These are phyloP conservation scores for Trichophyton verrucosum DNA, from an alignment of 2,329 filamentous ascomycete genomes.

Conservation along the genomic window DNA sequence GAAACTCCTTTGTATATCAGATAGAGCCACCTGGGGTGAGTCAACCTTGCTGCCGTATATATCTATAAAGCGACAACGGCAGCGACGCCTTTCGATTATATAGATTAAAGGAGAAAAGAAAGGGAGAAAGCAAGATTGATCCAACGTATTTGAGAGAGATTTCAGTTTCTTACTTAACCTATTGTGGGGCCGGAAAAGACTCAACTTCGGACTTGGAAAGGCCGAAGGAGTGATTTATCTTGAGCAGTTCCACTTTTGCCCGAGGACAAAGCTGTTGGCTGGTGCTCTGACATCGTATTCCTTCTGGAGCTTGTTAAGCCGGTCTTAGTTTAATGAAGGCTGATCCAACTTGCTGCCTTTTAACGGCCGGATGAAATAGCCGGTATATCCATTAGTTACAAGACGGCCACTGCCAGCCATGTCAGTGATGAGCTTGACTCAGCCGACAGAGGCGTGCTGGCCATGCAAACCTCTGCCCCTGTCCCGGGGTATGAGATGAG, in stretches of 20 bases:
- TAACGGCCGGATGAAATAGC: background rate
- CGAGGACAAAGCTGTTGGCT: background rate
- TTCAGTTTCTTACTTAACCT: background rate
- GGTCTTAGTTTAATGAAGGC: background rate
- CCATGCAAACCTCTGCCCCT: background rate
- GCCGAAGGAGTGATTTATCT: background rate
- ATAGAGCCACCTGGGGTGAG: background rate
- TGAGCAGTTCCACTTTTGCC: background rate
- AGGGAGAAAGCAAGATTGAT: background rate
- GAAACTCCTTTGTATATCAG: background rate
- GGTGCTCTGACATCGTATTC: background rate
- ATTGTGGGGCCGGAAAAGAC: constrained; percentile 1
- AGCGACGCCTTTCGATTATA: background rate
- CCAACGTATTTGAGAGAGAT: background rate
- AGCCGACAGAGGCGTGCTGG: background rate
- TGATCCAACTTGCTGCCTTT: background rate
- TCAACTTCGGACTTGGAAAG: background rate
- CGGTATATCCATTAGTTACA: too few species aligned
- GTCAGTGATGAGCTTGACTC: too few species aligned
- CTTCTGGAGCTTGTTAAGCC: background rate
- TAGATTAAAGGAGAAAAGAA: background rate
- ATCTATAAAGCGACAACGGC: background rate
- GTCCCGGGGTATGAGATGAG: background rate
- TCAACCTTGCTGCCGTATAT: background rate
- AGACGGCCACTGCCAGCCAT: too few species aligned